Percentiles rank a stretch among this genome's conserved stretches.
phyloP scores from a whole-genome alignment of 2,329 filamentous ascomycete species.

The Lecanoromycetidae sp. region DNA sequence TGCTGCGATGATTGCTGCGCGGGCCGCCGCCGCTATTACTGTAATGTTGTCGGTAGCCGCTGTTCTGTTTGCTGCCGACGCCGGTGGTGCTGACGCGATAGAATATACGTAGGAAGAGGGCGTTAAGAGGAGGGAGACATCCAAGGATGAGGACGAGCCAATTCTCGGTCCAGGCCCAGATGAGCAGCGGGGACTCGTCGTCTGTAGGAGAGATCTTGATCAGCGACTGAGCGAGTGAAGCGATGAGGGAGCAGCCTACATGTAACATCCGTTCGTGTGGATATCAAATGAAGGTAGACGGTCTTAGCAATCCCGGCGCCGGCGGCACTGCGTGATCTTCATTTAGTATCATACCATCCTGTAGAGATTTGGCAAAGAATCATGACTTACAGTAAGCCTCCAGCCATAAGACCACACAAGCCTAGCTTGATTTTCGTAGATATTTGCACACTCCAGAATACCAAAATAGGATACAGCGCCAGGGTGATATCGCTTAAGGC shows the following conservation, averaged over 20 bases:
- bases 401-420: conserved; percentile 19
- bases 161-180: conserved; percentile 19
- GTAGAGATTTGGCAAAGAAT: background rate
- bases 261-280: conserved; percentile 15
- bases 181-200: conserved; percentile 15
- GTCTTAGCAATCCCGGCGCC: conserved; percentile 19
- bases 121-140: conserved; percentile 18
- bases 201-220: conserved; percentile 8
- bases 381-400: conserved; percentile 24
- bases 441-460: conserved; percentile 21
- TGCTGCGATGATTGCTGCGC: no score
- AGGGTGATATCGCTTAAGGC: conserved; percentile 18
- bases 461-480: conserved; percentile 20
- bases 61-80: no score
- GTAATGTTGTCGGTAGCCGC: no score
- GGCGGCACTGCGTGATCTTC: conserved; percentile 15
- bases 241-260: conserved; percentile 8
- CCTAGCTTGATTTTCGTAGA: conserved; percentile 18
- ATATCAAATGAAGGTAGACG: conserved; percentile 17
- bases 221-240: background rate
- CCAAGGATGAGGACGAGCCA: conserved; percentile 20
- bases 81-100: no score
- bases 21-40: no score
- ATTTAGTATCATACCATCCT: no score
- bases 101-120: no score